Evolutionary conservation across 2,329 filamentous ascomycete genomes (phyloP), one percentile per base, ranked within the genome.

Genomic region (Sphaerulina vaccinii): DNA sequence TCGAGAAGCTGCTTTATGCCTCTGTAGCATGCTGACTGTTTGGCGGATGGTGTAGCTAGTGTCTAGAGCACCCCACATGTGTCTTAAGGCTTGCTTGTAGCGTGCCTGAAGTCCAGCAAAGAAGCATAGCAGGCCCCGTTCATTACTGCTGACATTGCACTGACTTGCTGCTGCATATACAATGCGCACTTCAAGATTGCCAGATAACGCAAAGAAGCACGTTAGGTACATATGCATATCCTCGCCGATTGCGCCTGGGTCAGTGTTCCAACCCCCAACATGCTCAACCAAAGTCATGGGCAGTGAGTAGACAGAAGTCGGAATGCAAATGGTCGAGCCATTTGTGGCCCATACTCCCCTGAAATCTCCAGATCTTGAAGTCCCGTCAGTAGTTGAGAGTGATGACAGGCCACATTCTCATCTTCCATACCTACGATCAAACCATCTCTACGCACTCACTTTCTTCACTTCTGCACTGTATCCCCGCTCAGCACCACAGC

Each of bases 171-270:
- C 85, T 55, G 82, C 84, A 60, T 84, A 73, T 24, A 89, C 77
- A 3, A 84, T 81, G 42, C 79, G 77, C 40, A 80, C 79, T 10
- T 82, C 83, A 48, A 88, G 66, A 64, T 87, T 83, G 2, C 86
- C 86, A 55, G 85, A 86, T 15, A 87, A 77, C 1, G 84, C 83
- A 58, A 88, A 88, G 72, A 88, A 88, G 67, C 84, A 88, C 74
- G 88, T 88, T 56, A 88, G 76, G 65, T 86, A 86, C 86, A 88
- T 88, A 72, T 89, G 86, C 63, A 88, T 70, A 64, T 88, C 86
- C 69, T 89, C 86, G 37, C 86, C 86, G 59, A 89, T 88, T 16
- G 86, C 85, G 55, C 87, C 85, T 1, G 81, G 77, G 44, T 81
- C 84, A 48, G 81, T 80, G 64, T 88, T 86, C 86, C 85, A 89